phyloP scores from a whole-genome alignment of 129 eudicot genomes.

The Lactuca sativa region DNA sequence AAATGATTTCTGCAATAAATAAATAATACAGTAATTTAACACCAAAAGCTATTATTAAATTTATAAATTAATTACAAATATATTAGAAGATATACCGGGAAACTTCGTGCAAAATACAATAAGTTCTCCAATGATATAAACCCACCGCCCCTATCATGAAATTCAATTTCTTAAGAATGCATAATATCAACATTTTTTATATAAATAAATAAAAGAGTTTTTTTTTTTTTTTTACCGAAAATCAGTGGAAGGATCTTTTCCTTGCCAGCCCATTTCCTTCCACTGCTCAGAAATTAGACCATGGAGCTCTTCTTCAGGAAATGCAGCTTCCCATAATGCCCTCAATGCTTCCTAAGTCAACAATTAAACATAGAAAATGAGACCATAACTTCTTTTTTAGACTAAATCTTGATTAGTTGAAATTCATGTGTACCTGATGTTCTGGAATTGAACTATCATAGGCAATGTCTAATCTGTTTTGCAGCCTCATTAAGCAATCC shows the following conservation, averaged over 20 bases:
- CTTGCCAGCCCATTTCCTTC: conserved; percentile 99
- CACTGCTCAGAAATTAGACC: conserved; percentile 87
- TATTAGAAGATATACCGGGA: conserved; percentile 60
- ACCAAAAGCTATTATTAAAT: not conserved
- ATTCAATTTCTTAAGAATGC: conserved; percentile 18
- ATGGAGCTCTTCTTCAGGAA: conserved; percentile 74
- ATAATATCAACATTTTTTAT: not conserved
- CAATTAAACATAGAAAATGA: conserved; percentile 19
- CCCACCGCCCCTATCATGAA: conserved; percentile 88
- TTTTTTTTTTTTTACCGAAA: conserved; percentile 50
- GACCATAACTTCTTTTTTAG: not conserved
- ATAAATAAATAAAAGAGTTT: not conserved
- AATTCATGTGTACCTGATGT: conserved; percentile 65
- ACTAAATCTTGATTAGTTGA: not conserved
- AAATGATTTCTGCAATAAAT: conserved; percentile 69
- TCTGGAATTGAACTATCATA: conserved; percentile 77
- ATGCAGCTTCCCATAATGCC: conserved; percentile 91
- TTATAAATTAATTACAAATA: not conserved
- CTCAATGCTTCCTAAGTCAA: conserved; percentile 68
- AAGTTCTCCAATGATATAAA: conserved; percentile 95
- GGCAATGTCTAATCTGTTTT: conserved; percentile 69
- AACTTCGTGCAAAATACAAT: conserved; percentile 74
- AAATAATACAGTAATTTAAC: conserved; percentile 23
- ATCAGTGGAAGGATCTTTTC: conserved; percentile 98
- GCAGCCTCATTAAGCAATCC: conserved; percentile 68